Evolutionary conservation across 2,329 filamentous ascomycete genomes (phyloP).

Genomic region (Thielaviopsis euricoi): DNA sequence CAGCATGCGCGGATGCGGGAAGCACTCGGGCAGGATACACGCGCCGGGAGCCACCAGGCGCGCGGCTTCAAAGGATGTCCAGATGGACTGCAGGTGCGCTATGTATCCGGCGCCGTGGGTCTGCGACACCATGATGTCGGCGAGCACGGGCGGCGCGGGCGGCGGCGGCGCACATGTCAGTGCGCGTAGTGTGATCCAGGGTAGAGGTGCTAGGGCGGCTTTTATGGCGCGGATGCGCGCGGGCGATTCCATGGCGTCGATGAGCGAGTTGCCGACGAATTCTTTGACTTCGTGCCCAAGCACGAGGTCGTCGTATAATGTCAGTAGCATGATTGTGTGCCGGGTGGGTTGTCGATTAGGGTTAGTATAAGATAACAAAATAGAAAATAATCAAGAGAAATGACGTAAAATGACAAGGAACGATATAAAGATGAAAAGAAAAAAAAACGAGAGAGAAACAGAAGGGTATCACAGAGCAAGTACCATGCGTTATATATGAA

Average conservation of each 20-base stretch:
- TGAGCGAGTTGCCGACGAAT: conserved; percentile 3
- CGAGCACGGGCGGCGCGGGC: conserved; percentile 1
- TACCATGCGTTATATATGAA: neutral
- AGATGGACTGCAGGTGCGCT: conserved; percentile 12
- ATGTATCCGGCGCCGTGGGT: conserved; percentile 14
- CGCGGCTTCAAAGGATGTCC: conserved; percentile 9
- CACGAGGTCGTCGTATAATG: conserved; percentile 6
- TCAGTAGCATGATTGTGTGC: neutral
- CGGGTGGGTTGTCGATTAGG: neutral
- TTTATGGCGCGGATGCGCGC: conserved; percentile 6
- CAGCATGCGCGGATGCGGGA: conserved; percentile 9
- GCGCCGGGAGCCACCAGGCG: conserved; percentile 13
- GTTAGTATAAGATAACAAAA: too few relatives aligned
- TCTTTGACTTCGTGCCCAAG: conserved; percentile 3
- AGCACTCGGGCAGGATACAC: conserved; percentile 16
- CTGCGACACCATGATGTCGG: conserved; percentile 3
- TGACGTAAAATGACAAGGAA: too few relatives aligned
- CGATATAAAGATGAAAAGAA: neutral
- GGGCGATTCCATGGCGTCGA: conserved; percentile 6
- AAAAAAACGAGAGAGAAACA: conserved; percentile 2
- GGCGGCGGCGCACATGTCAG: neutral
- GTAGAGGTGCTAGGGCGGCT: neutral
- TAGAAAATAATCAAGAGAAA: neutral
- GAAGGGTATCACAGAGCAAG: neutral
- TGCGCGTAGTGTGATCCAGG: neutral